phyloP scores from a whole-genome alignment of 192 early-diverging fungal genomes.

The Podochytrium sp. region DNA sequence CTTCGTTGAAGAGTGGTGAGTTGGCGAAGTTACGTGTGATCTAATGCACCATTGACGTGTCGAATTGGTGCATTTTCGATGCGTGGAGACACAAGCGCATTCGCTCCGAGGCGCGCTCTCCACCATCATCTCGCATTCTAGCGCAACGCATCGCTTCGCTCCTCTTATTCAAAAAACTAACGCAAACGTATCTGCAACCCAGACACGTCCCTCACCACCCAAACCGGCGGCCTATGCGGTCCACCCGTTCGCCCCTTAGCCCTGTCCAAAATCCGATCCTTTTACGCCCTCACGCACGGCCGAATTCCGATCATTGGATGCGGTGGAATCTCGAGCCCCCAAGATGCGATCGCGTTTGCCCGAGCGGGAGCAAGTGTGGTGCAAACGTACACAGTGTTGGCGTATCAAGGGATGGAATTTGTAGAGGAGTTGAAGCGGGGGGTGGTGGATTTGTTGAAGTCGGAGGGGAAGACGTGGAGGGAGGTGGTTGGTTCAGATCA shows the following conservation, averaged over 20 bases:
- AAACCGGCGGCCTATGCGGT: conserved; percentile 85
- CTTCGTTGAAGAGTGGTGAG: conserved; percentile 56
- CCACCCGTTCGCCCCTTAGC: conserved; percentile 72
- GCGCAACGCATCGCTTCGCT: no score
- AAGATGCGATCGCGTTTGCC: conserved; percentile 79
- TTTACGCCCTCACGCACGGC: conserved; percentile 79
- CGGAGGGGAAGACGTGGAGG: conserved; percentile 71
- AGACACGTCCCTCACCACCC: background rate
- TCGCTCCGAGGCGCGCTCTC: background rate
- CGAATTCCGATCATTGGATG: conserved; percentile 83
- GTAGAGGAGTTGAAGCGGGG: conserved; percentile 77
- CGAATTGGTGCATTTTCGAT: background rate
- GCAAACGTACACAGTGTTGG: conserved; percentile 81
- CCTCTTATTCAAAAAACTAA: no score
- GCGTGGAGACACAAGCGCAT: background rate
- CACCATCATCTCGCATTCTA: no score
- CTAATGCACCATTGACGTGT: background rate
- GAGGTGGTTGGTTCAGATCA: conserved; percentile 54
- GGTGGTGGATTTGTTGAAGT: conserved; percentile 64
- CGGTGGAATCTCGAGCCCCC: conserved; percentile 77
- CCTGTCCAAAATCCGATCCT: conserved; percentile 54
- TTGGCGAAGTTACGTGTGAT: background rate
- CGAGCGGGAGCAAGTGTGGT: conserved; percentile 79
- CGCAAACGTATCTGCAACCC: no score
- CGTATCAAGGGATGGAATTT: conserved; percentile 77